Evolutionary conservation across 1,284 basidiomycete species (phyloP).

Genomic region (Stereum hirsutum): DNA sequence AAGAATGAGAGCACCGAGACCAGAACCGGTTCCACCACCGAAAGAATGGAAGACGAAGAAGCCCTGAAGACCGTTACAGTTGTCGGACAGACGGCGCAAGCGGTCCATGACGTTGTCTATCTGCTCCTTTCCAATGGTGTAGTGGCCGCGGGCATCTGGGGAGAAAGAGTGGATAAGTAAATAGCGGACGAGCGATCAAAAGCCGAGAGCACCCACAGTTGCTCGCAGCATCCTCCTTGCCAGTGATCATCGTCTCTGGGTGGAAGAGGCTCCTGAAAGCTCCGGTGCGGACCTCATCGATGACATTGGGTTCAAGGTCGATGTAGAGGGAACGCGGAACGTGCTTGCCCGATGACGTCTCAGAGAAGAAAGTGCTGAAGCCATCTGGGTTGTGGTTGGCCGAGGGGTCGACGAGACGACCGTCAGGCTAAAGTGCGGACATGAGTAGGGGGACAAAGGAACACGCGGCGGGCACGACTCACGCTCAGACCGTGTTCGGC

Average conservation of each 20-base stretch:
- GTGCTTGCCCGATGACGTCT: constrained; percentile 92
- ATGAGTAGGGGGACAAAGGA: constrained; percentile 8
- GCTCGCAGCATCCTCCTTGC: constrained; percentile 99
- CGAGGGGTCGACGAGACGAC: constrained; percentile 75
- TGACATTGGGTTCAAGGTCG: constrained; percentile 95
- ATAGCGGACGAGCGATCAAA: constrained; percentile 1
- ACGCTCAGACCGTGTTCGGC: constrained; percentile 97
- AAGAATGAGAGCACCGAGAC: constrained; percentile 95
- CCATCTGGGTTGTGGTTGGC: constrained; percentile 77
- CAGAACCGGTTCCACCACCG: constrained; percentile 98
- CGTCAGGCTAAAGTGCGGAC: constrained; percentile 63
- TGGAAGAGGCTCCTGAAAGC: constrained; percentile 97
- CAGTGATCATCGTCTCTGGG: constrained; percentile 96
- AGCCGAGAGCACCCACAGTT: constrained; percentile 76
- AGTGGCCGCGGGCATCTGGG: constrained; percentile 91
- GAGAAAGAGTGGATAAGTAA: background rate
- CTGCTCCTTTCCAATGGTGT: constrained; percentile 97
- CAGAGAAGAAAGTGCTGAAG: constrained; percentile 96
- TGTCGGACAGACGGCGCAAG: constrained; percentile 92
- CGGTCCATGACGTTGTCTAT: constrained; percentile 93
- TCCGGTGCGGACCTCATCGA: constrained; percentile 95
- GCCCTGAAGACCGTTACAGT: constrained; percentile 96
- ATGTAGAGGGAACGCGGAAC: constrained; percentile 98
- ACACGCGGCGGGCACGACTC: constrained; percentile 23
- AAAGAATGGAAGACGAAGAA: constrained; percentile 99